Evolutionary conservation across 108 stramenopile genomes (phyloP), one percentile per base, ranked within the genome.

Genomic region (Fragilariopsis cylindrus): DNA sequence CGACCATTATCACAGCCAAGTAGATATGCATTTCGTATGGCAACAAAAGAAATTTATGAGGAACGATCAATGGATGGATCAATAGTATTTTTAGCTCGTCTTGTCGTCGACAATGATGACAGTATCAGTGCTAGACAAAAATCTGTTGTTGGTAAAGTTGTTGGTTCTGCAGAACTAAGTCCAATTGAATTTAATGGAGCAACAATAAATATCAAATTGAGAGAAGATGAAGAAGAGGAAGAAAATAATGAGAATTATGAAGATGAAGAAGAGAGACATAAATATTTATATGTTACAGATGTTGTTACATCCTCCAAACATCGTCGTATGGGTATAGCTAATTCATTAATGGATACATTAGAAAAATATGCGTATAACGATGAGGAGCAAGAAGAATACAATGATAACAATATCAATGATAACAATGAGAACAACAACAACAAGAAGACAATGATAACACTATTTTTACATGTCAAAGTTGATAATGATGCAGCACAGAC

Each of bases 81-180:
- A 8, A 52, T 69, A 11, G 69, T 77, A 15, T 87, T 87, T 74
- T 68, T 87, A 64, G 86, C 83, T 12, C 6, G 7, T 13, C 53
- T 77, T 43, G 69, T 30, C 49, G 4, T 13, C 48, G 15, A 3
- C 11, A n/a, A 40, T 41, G 41, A 45, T 13, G 13, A 52, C 13
- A 52, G 13, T n/a, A n/a, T n/a, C 13, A 52, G 13, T 52, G 13
- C 50, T 52, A 52, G 1, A n/a, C 58, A 30, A 15, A n/a, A 1
- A 64, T 42, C n/a, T 5, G 19, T 1, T 52, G 45, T 6, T 16
- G 4, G 3, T 48, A 0, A 19, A 19, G 57, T 69, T 43, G 83
- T 84, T 11, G 87, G 88, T 50, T 80, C 88, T 12, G 88, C 88
- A 47, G 88, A 88, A 58, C 79, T 88, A 50, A 88, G 85, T 66